Evolutionary conservation across 805 yeast species (phyloP), one percentile per base, ranked within the genome.

Genomic region (Kluyveromyces aestuarii): DNA sequence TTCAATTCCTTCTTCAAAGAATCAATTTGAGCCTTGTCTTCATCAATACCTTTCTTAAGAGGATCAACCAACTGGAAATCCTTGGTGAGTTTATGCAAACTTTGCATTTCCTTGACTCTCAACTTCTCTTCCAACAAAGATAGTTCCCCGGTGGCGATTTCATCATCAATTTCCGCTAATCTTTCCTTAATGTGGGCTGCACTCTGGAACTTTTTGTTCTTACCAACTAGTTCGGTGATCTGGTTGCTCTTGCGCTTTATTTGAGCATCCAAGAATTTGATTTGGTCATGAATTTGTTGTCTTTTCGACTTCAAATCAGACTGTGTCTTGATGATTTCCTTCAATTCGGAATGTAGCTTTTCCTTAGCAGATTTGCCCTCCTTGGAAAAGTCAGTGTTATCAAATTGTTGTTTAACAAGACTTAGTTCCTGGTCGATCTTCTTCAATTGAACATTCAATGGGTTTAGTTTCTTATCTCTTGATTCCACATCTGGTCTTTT

Each of bases 81-180:
- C 67, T 84, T 84, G 62, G 82, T 80, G 63, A 85, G 71, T 71
- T 87, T 88, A 70, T 91, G 82, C 67, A 93, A 78, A 42, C 82
- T 68, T 46, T 88, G 77, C 75, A 88, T 85, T 71, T 91, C 98
- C 71, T 86, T 86, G 56, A 93, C 80, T 55, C 75, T 70, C 63
- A 81, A 77, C 73, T 87, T 84, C 76, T 93, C 99, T 54, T 91
- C 96, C 47, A 89, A 97, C 62, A 93, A 80, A 59, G 87, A 79
- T 64, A 93, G 74, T 42, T 75, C 69, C 54, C 98, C 98, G 45
- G 84, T 70, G 48, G 85, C 87, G 52, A 93, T 82, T 56, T 76
- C 73, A 40, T 75, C 76, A 65, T 93, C 97, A 61, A 88, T 77
- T 55, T 72, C 73, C 50, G 65, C 63, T 61, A 86, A 74, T 67